phyloP scores from a whole-genome alignment of 2,329 filamentous ascomycete species.

The Pyrenochaeta sp. region DNA sequence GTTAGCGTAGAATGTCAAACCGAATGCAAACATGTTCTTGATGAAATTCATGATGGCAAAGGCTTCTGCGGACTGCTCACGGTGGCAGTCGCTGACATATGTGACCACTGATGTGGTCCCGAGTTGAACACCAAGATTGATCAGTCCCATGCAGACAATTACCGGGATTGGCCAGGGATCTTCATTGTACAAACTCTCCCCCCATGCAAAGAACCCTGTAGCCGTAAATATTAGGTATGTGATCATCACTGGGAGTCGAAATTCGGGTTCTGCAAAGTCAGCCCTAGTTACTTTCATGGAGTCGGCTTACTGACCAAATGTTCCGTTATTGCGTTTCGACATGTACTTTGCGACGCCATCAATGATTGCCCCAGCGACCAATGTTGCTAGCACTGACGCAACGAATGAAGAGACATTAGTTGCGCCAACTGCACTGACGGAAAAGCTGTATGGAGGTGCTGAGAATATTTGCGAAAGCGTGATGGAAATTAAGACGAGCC shows the following conservation, averaged over 20 bases:
- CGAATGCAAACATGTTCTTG: slow-evolving; percentile 39
- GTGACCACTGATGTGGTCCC: slow-evolving; percentile 32
- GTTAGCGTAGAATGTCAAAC: slow-evolving; percentile 33
- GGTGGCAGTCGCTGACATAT: slow-evolving; percentile 35
- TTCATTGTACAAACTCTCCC: slow-evolving; percentile 21
- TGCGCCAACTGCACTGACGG: slow-evolving; percentile 29
- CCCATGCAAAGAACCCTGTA: slow-evolving; percentile 37
- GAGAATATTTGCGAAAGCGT: slow-evolving; percentile 39
- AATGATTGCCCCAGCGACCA: slow-evolving; percentile 26
- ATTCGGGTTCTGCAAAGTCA: slow-evolving; percentile 29
- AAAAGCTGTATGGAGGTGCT: slow-evolving; percentile 35
- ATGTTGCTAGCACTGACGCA: slow-evolving; percentile 28
- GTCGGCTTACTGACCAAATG: slow-evolving; percentile 26
- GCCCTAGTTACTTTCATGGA: neutral
- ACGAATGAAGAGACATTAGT: slow-evolving; percentile 36
- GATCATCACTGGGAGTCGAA: slow-evolving; percentile 34
- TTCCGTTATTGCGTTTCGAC: slow-evolving; percentile 32
- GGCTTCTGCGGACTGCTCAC: slow-evolving; percentile 33
- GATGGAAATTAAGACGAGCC: slow-evolving; percentile 36
- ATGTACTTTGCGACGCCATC: slow-evolving; percentile 34
- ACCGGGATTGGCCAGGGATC: slow-evolving; percentile 37
- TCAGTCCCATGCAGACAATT: slow-evolving; percentile 36
- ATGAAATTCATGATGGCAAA: slow-evolving; percentile 40
- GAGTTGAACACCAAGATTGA: slow-evolving; percentile 35
- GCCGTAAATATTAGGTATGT: slow-evolving; percentile 32